These are phyloP conservation scores for Firmiana major DNA, from an alignment of 345 rosid species.

Conservation along the genomic window DNA sequence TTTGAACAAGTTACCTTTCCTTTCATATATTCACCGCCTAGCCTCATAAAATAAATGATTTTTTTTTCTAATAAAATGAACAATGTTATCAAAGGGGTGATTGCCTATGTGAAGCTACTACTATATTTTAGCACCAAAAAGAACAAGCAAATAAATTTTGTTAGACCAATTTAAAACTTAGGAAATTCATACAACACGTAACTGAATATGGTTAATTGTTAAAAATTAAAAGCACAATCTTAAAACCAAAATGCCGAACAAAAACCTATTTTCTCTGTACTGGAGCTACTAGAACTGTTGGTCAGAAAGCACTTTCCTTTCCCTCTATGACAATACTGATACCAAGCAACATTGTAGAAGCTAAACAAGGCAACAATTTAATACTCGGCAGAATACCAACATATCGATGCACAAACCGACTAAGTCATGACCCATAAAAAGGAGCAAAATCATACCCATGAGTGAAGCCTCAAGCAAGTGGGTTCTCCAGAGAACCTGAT, in stretches of 20 bases:
- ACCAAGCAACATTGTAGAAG: neutral
- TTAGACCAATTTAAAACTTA: neutral
- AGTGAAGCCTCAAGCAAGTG: constrained; percentile 97
- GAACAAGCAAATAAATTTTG: neutral
- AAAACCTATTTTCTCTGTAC: neutral
- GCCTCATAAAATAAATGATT: too few relatives aligned
- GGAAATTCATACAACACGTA: neutral
- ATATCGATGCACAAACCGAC: neutral
- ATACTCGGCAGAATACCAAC: neutral
- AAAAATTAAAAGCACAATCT: neutral
- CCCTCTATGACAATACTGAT: neutral
- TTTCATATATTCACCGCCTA: neutral
- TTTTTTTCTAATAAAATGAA: neutral
- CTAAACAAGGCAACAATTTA: constrained; percentile 12
- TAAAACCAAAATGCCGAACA: neutral
- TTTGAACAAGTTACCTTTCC: neutral
- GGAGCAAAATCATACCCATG: constrained; percentile 47
- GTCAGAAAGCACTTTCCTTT: neutral
- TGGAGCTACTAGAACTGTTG: neutral
- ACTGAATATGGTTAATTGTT: neutral
- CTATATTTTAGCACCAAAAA: too few relatives aligned
- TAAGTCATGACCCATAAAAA: neutral
- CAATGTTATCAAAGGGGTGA: neutral
- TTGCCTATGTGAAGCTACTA: too few relatives aligned
- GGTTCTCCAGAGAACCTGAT: constrained; percentile 98